Evolutionary conservation across 2,329 filamentous ascomycete species (phyloP), one percentile per base, ranked within the genome.

Genomic region (Albophoma yamanashiensis): DNA sequence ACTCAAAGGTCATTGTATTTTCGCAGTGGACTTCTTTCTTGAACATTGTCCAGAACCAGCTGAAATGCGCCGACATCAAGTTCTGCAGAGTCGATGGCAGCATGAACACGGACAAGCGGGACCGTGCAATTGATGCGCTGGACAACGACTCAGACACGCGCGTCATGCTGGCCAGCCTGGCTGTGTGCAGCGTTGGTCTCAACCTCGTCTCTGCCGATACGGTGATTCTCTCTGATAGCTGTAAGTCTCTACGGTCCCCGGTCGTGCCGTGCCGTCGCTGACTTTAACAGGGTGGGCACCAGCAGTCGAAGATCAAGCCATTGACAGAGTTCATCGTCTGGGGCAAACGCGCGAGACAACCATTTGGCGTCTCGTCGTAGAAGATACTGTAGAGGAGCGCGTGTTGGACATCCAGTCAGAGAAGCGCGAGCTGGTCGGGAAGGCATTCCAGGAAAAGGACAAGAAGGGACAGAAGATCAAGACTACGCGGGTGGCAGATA

Each of bases 281-380:
- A 62, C 59, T 25, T n/a, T 38, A 55, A 7, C 47, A 75, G 79
- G 91, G 92, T 96, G 92, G 89, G 91, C 92, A 1, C 92, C 92
- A 0, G 91, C 91, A 0, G 94, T 96, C 59, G 92, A 96, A 72
- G 91, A 96, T 66, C 92, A 96, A 70, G 92, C 92, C 4, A 82
- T 96, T 3, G 92, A 96, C 69, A 87, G 92, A 5, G 91, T 96
- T 8, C 90, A 96, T 70, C 82, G 92, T 0, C 79, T 96, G 0
- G 92, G 92, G 0, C 92, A 96, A 75, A 92, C 82, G 64, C 82
- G 89, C 43, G 82, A 87, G 62, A 92, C 88, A 0, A 92, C 85
- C 1, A 87, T 96, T 1, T 94, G 91, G 79, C 80, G 91, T 55
- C 77, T 96, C 12, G 84, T 96, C 1, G 88, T 96, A 76, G 89